Conservation (phyloP, 495 filamentous ascomycete species). For the Xylaria intraflava region DNA sequence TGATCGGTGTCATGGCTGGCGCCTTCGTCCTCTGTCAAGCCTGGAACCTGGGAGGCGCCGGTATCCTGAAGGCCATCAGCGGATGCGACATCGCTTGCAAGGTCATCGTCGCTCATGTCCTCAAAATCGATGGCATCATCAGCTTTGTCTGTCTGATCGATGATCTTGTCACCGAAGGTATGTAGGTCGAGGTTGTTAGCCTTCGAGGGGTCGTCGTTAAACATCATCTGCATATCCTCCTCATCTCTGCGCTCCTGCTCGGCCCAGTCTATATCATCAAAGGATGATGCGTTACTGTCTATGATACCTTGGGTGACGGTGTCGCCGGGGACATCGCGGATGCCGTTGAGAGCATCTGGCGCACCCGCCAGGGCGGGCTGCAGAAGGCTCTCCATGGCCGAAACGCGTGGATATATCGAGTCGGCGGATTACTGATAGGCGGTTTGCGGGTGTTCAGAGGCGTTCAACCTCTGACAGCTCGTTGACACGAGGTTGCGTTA, state of each 20-base stretch:
- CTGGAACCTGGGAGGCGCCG: constrained; percentile 35
- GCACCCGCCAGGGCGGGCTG: constrained; percentile 1
- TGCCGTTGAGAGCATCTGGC: neutral
- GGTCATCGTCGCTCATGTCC: constrained; percentile 64
- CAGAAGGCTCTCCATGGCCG: constrained; percentile 5
- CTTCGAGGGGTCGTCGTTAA: constrained; percentile 5
- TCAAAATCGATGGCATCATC: constrained; percentile 65
- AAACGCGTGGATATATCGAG: neutral
- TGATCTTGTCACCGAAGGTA: constrained; percentile 19
- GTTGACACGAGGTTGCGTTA: constrained; percentile 1
- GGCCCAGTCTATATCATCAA: constrained; percentile 23
- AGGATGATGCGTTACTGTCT: constrained; percentile 18
- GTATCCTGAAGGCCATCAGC: constrained; percentile 31
- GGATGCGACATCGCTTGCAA: constrained; percentile 35
- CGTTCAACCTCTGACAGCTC: constrained; percentile 1
- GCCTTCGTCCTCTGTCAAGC: constrained; percentile 42
- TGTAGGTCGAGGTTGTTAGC: constrained; percentile 12
- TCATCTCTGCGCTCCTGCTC: constrained; percentile 24
- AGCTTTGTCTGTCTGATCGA: constrained; percentile 35
- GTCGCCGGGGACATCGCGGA: neutral
- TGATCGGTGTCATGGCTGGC: constrained; percentile 38
- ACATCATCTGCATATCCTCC: constrained; percentile 21
- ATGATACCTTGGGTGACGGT: constrained; percentile 23
- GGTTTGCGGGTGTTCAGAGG: neutral
- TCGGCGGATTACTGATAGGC: neutral